Conservation (phyloP, 768 basidiomycete genomes). For the Chlorophyllum brunneum region DNA sequence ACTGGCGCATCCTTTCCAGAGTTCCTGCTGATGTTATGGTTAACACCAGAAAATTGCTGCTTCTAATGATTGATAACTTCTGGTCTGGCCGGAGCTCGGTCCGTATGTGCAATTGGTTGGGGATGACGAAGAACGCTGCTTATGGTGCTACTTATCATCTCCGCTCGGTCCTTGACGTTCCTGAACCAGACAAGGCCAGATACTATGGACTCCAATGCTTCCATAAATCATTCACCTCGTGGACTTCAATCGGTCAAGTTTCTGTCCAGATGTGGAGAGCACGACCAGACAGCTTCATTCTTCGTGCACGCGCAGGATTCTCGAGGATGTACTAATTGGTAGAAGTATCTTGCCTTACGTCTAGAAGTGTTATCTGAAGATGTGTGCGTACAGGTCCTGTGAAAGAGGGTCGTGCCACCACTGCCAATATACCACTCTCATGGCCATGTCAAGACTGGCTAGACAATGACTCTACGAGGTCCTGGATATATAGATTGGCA, state of each 20-base stretch:
- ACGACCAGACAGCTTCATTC: background rate
- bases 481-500: too few species aligned
- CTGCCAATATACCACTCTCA: too few species aligned
- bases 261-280: background rate
- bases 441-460: too few species aligned
- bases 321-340: too few species aligned
- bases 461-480: too few species aligned
- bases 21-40: background rate
- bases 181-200: background rate
- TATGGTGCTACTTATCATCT: background rate
- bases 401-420: too few species aligned
- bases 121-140: background rate
- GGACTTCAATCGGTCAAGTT: background rate
- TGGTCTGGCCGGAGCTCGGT: too few species aligned
- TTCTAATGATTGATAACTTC: background rate
- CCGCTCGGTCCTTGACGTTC: background rate
- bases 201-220: background rate
- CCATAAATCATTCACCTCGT: slow-evolving; percentile 1
- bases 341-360: too few species aligned
- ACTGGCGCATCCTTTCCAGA: slow-evolving; percentile 1
- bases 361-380: too few species aligned
- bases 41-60: background rate
- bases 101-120: background rate
- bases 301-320: background rate
- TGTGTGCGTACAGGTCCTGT: too few species aligned